phyloP scores from a whole-genome alignment of 108 stramenopile species.

The Discostella pseudostelligera region DNA sequence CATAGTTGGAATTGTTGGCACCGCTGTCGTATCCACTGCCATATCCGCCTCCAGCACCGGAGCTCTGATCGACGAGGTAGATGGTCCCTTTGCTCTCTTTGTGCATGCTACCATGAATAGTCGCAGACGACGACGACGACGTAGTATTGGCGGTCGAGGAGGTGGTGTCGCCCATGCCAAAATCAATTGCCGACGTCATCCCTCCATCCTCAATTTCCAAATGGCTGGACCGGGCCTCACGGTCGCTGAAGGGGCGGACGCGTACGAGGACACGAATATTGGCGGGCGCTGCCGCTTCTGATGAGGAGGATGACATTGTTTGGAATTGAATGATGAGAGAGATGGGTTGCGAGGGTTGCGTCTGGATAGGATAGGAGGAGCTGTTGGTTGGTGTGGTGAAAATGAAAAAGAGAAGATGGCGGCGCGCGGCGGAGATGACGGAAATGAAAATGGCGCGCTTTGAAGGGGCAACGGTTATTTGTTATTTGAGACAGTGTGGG shows the following conservation, averaged over 20 bases:
- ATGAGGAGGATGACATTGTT: background rate
- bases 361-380: no score
- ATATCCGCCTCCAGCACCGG: background rate
- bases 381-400: no score
- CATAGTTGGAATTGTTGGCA: background rate
- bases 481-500: no score
- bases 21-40: slow-evolving; percentile 17
- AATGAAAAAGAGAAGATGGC: no score
- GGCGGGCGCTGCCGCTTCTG: slow-evolving; percentile 31
- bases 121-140: no score
- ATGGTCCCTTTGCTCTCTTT: slow-evolving; percentile 18
- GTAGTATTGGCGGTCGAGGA: background rate
- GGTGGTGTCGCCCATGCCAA: slow-evolving; percentile 3
- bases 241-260: slow-evolving; percentile 44
- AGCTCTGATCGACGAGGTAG: slow-evolving; percentile 17
- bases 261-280: slow-evolving; percentile 52
- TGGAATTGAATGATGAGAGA: background rate
- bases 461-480: no score
- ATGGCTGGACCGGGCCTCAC: slow-evolving; percentile 19
- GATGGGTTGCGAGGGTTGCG: no score
- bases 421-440: no score
- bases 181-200: slow-evolving; percentile 9
- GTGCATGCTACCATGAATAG: background rate
- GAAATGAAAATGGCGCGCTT: no score
- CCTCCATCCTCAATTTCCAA: slow-evolving; percentile 14